phyloP scores from a whole-genome alignment of 805 yeast species.

The Grigorovia transvaalensis region DNA sequence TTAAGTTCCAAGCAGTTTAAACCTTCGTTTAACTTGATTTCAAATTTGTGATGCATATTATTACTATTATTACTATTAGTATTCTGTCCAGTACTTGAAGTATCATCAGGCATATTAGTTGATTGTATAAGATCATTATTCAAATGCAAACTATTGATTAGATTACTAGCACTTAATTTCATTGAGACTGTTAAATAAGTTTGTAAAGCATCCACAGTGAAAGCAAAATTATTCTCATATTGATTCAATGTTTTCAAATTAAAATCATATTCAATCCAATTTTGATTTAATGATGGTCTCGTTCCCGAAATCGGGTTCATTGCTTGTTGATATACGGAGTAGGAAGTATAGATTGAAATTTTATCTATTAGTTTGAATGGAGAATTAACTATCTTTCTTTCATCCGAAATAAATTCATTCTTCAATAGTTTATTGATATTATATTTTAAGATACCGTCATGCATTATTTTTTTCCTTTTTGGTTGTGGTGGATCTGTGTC shows the following conservation, averaged over 20 bases:
- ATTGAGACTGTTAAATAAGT: conserved; percentile 20
- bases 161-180: conserved; percentile 7
- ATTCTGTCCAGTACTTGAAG: background rate
- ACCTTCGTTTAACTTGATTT: conserved; percentile 25
- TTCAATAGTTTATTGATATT: conserved; percentile 21
- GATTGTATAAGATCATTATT: conserved; percentile 17
- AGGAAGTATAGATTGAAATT: conserved; percentile 20
- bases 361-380: conserved; percentile 18
- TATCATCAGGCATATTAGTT: background rate
- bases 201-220: conserved; percentile 24
- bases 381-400: conserved; percentile 14
- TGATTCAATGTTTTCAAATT: conserved; percentile 17
- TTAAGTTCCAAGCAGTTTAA: conserved; percentile 20
- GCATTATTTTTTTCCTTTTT: background rate
- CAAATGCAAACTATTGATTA: conserved; percentile 9
- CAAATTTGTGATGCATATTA: conserved; percentile 16
- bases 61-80: background rate
- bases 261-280: conserved; percentile 25
- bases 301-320: conserved; percentile 22
- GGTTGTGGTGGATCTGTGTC: background rate
- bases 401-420: conserved; percentile 14
- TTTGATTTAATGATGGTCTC: conserved; percentile 22
- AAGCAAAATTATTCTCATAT: conserved; percentile 21
- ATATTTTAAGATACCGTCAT: conserved; percentile 15
- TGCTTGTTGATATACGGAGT: conserved; percentile 21